A percentile compares a stretch with the other conserved stretches of the same genome.
phyloP scores from a whole-genome alignment of 805 yeast species.

The Starmerella roubikii region DNA sequence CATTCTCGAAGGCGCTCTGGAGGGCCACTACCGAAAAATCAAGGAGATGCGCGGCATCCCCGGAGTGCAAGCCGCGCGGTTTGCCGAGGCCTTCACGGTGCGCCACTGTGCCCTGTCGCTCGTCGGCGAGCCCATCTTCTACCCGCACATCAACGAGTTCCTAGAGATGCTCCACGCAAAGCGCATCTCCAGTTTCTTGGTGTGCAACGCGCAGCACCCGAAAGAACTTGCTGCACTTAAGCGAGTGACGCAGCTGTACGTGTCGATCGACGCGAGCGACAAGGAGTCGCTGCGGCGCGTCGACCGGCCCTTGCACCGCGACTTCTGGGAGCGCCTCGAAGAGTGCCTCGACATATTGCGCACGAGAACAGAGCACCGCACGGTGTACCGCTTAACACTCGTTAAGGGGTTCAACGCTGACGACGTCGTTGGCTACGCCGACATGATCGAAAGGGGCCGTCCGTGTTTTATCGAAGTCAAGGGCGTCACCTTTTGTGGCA shows the following conservation, averaged over 20 bases:
- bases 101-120: conserved; percentile 83
- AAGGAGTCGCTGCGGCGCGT: conserved; percentile 65
- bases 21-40: conserved; percentile 81
- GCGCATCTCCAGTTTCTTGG: conserved; percentile 74
- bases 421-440: conserved; percentile 66
- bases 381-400: conserved; percentile 78
- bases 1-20: conserved; percentile 70
- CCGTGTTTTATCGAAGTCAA: conserved; percentile 87
- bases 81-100: conserved; percentile 80
- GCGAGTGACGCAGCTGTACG: conserved; percentile 81
- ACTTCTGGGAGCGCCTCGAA: conserved; percentile 82
- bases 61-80: conserved; percentile 78
- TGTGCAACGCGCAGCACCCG: conserved; percentile 94
- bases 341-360: conserved; percentile 71
- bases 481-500: conserved; percentile 93
- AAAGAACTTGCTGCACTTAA: conserved; percentile 54
- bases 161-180: conserved; percentile 65
- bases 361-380: conserved; percentile 65
- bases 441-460: conserved; percentile 62
- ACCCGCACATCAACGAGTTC: conserved; percentile 80
- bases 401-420: conserved; percentile 88
- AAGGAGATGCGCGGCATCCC: conserved; percentile 94
- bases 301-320: conserved; percentile 78
- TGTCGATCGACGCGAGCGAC: conserved; percentile 88
- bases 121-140: conserved; percentile 91